phyloP scores from a whole-genome alignment of 768 basidiomycete species.

The Strobilomyces echinocephalus region DNA sequence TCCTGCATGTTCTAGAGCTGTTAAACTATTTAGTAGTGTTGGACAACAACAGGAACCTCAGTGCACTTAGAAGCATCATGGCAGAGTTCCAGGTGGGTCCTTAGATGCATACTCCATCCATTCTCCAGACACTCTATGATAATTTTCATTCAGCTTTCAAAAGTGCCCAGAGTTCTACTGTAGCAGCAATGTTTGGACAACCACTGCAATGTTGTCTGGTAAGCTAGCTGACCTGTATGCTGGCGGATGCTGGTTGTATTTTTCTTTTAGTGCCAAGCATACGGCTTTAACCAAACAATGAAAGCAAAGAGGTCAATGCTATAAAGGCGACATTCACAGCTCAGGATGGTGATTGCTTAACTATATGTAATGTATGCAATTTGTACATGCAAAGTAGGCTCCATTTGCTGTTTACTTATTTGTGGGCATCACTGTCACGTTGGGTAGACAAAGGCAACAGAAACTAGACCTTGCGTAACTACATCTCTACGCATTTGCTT shows the following conservation, averaged over 20 bases:
- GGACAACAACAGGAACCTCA: constrained; percentile 91
- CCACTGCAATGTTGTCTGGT: constrained; percentile 97
- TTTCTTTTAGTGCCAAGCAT: constrained; percentile 67
- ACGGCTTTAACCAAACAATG: constrained; percentile 85
- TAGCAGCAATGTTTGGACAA: constrained; percentile 91
- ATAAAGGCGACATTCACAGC: constrained; percentile 86
- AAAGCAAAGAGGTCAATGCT: constrained; percentile 84
- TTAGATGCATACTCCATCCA: constrained; percentile 48
- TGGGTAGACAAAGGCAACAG: constrained; percentile 63
- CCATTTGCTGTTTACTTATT: not conserved
- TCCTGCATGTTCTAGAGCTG: constrained; percentile 94
- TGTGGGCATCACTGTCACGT: not conserved
- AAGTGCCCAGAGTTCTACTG: constrained; percentile 98
- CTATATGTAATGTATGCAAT: constrained; percentile 92
- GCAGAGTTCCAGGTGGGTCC: constrained; percentile 99
- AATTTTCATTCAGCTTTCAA: constrained; percentile 52
- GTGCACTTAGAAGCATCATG: constrained; percentile 84
- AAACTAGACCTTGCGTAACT: constrained; percentile 90
- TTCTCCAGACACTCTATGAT: not conserved
- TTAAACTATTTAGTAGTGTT: constrained; percentile 89
- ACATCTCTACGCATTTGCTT: constrained; percentile 76
- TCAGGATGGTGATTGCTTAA: constrained; percentile 95
- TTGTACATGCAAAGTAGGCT: constrained; percentile 75
- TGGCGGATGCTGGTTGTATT: not conserved
- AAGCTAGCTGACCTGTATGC: constrained; percentile 10